phyloP scores from a whole-genome alignment of 345 rosid genomes.

The Eucalyptus erythrocorys region DNA sequence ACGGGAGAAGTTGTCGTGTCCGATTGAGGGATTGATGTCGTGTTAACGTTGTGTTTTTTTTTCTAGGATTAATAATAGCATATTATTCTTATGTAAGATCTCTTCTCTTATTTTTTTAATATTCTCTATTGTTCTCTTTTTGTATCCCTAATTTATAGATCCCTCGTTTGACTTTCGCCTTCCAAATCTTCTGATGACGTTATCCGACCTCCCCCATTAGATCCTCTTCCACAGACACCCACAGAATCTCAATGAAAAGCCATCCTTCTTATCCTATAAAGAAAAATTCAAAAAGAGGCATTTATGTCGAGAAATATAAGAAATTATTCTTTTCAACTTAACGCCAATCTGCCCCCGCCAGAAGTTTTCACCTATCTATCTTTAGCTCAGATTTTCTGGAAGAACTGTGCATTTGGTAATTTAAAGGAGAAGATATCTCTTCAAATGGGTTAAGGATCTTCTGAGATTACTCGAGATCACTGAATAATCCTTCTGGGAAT shows the following conservation, averaged over 20 bases:
- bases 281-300: neutral
- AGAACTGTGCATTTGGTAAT: neutral
- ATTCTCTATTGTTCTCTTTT: neutral
- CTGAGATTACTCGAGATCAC: neutral
- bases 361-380: neutral
- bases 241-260: neutral
- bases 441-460: neutral
- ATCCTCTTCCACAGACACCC: neutral
- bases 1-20: neutral
- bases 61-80: neutral
- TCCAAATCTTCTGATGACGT: neutral
- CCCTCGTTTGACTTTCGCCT: neutral
- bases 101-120: neutral
- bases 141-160: neutral
- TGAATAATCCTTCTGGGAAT: neutral
- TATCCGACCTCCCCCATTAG: neutral
- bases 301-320: neutral
- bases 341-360: neutral
- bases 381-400: neutral
- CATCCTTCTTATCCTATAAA: neutral
- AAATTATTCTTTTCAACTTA: neutral
- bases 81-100: neutral
- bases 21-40: neutral
- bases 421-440: neutral
- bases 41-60: neutral